Evolutionary conservation across 306 rosid species (phyloP), one percentile per base, ranked within the genome.

Genomic region (Prinsepia uniflora): DNA sequence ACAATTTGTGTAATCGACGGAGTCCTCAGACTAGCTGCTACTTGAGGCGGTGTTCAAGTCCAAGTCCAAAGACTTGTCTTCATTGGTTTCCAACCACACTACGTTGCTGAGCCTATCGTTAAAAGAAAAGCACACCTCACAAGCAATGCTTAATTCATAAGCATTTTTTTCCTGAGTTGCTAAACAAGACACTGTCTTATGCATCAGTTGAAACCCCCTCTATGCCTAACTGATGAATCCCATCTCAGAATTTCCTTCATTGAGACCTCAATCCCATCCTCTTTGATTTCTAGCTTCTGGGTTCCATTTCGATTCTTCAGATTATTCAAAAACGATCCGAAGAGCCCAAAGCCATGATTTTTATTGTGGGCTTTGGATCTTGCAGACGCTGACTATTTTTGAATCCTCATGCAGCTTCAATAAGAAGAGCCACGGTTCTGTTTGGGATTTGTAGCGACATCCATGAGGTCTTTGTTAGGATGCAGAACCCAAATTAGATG

Each of bases 351-450:
- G 6, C 84, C 73, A 22, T 72, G 67, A 52, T 61, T 85, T 36
- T 57, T 81, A 17, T 19, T 69, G 20, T 72, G 86, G 71, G 78
- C 39, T 78, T 80, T 84, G 20, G 80, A 20, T 73, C 81, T 87
- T 0, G 84, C 13, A 36, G 80, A 17, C 0, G 81, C 75, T 7
- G 87, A 71, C 48, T 89, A 83, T 63, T 87, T 89, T 65, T 91
- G 96, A 74, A 91, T 91, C 80, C 86, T 81, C 41, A 88, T 67
- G 99, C 89, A 4, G 99, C 96, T 69, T 95, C 96, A 1, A 91
- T 89, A 41, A 95, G 95, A 39, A 91, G 65, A 36, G 92, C 72
- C 0, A 97, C 92, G 0, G 97, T 95, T 79, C 80, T 75, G 0
- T 95, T 78, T 0, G 98, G 96, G 39, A 92, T 80, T 10, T 87